Evolutionary conservation across 306 rosid species (phyloP), one percentile per base, ranked within the genome.

Genomic region (Cicer judaicum): DNA sequence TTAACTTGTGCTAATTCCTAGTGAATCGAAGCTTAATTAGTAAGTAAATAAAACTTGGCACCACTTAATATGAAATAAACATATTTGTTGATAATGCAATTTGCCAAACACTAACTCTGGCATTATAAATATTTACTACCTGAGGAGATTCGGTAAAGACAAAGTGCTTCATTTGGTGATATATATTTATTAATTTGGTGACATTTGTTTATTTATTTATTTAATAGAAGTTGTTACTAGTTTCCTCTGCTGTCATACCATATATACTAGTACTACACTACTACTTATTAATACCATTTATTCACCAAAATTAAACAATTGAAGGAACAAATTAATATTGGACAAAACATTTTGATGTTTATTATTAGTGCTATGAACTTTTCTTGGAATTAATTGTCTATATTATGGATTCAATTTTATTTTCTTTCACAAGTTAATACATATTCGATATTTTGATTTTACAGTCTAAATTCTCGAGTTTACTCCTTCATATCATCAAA

Each of bases 131-230:
- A 8, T 52, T 2, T 18, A 29, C 7, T 0, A 29, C 13, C 38
- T 54, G 57, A 19, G 0, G 15, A 73, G 41, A 38, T 9, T 61
- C 1, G 72, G 34, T 40, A 76, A 43, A 19, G 77, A 62, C 67
- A 75, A 68, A 75, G 81, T 81, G 78, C 19, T 70, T 24, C 82
- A 68, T 82, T 60, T 53, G 67, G 60, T 74, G 68, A 78, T 76
- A 54, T 68, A 42, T 53, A 29, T 46, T 67, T 49, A 67, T 67
- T 41, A 29, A 29, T 29, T 29, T 29, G 5, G 34, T 3, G 5
- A 29, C 34, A 29, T 29, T 29, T 29, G 0, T 29, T 29, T 29
- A 29, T 19, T 29, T 29, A 3, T 46, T 67, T 49, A 67, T 67
- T 41, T 24, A 8, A 53, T 61, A 60, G 57, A 78, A 72, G 3